These are phyloP conservation scores for Fraxinus baroniana DNA, from an alignment of 305 asterid genomes.

Conservation along the genomic window DNA sequence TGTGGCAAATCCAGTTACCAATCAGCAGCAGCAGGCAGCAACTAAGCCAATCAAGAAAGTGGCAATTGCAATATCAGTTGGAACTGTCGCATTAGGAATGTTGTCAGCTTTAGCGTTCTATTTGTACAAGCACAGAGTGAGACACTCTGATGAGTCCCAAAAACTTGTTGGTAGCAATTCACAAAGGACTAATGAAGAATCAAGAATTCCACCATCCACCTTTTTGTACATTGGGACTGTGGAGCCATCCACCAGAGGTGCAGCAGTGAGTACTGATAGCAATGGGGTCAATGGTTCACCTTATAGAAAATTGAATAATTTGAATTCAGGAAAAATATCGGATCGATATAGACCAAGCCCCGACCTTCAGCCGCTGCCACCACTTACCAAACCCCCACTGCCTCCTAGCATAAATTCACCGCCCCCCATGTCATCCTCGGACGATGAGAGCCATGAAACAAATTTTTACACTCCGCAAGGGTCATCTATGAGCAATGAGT, in stretches of 20 bases:
- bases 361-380: slow-evolving; percentile 95
- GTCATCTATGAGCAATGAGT: slow-evolving; percentile 71
- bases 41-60: slow-evolving; percentile 55
- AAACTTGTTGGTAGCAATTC: slow-evolving; percentile 58
- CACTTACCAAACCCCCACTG: slow-evolving; percentile 69
- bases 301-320: slow-evolving; percentile 57
- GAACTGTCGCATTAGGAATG: slow-evolving; percentile 65
- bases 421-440: slow-evolving; percentile 68
- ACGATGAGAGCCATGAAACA: slow-evolving; percentile 49
- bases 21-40: slow-evolving; percentile 20
- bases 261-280: slow-evolving; percentile 14
- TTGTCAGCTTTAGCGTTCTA: slow-evolving; percentile 58
- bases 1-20: slow-evolving; percentile 42
- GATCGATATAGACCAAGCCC: slow-evolving; percentile 96
- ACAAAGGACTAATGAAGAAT: slow-evolving; percentile 31
- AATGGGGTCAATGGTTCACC: slow-evolving; percentile 21
- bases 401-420: slow-evolving; percentile 52
- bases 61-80: slow-evolving; percentile 55
- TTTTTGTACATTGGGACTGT: slow-evolving; percentile 91
- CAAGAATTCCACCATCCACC: slow-evolving; percentile 54
- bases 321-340: slow-evolving; percentile 61
- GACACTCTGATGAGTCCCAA: slow-evolving; percentile 46
- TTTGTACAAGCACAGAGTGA: slow-evolving; percentile 52
- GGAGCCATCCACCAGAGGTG: slow-evolving; percentile 62
- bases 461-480: slow-evolving; percentile 92